Base-by-base conservation (phyloP, 2,329 filamentous ascomycete genomes). In the Huntiella decipiens region DNA sequence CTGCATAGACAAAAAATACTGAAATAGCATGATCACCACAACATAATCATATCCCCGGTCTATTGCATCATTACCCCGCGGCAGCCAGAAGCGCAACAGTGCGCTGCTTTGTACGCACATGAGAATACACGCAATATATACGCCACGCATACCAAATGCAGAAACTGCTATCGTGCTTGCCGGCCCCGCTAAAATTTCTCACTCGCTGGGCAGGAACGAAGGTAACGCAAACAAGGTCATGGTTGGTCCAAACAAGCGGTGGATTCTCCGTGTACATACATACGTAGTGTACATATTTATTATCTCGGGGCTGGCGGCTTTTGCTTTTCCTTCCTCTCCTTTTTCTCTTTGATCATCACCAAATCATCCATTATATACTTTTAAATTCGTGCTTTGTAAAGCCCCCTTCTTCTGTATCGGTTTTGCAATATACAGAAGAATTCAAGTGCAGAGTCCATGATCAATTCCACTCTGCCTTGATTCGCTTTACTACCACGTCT, bases 401-500 rank as follows among this genome's bases (percentile, higher is more conserved):
- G 22, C 22, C 33, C 12, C 17, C 15, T 12, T 37, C 42, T 31
- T 38, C 43, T 48, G 41, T 45, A 48, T 50, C 49, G 43, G 38
- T 45, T 45, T 45, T 48, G 41, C 43, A 48, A 48, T 48, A 48
- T 45, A 48, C 43, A 48, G 46, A 32, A 40, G 42, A 48, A 19
- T 7, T 13, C 39, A 36, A 33, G 45, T 19, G 39, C 45, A 37
- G 42, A 16, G 17, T 17, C 17, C 36, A 35, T 15, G 17, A 22
- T 31, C 39, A 42, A 42, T 17, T 42, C 39, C 39, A 42, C n/a
- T 42, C 22, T 42, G 39, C 22, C 22, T 42, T 17, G 11, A n/a
- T n/a, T 40, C 6, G 28, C 38, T 38, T 13, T 34, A 33, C 12
- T 12, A 32, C 13, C 13, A 39, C 19, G 17, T 28, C 12, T 10